Evolutionary conservation across 495 filamentous ascomycete species (phyloP), one percentile per base, ranked within the genome.

Genomic region (Penicillium verhagenii): DNA sequence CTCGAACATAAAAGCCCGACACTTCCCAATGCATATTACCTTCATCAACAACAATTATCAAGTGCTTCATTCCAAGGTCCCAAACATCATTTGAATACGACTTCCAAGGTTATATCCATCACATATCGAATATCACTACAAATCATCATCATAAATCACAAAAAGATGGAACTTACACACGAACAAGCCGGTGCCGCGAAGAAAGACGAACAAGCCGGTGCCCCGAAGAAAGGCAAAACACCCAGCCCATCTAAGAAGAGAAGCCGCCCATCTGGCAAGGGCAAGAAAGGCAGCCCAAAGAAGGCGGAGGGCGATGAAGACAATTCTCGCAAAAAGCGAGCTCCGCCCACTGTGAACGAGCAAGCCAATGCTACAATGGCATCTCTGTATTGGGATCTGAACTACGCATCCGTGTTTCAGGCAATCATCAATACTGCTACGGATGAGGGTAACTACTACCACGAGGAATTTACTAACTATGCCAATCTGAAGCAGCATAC

Each of bases 371-470:
- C 33, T 6, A 48, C 10, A 6, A 33, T 33, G 8, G 29, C 45
- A 2, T 26, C 45, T 16, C 26, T 48, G 16, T 48, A 48, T n/a
- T 48, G 45, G 45, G 45, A 48, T 21, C 6, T 48, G 8, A 48
- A 48, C 26, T 20, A 16, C 13, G 16, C 21, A 11, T 13, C 8
- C 9, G 9, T 11, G 16, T 31, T 31, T 20, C 45, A 14, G 9
- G 19, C 26, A 26, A 31, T 45, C 10, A 25, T 35, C 7, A 20
- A 13, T 6, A 35, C 13, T 35, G 33, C 10, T 1, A n/a, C n/a
- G n/a, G n/a, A n/a, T n/a, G n/a, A n/a, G n/a, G 45, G 20, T 16
- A 14, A 25, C 20, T 28, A 14, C 25, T 48, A n/a, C 2, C 18
- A 26, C 3, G 26, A 48, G 16, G 45, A 48, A 8, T 1, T 11